Conservation (phyloP, 2,329 filamentous ascomycete species). For the Xylaria arbuscula region DNA sequence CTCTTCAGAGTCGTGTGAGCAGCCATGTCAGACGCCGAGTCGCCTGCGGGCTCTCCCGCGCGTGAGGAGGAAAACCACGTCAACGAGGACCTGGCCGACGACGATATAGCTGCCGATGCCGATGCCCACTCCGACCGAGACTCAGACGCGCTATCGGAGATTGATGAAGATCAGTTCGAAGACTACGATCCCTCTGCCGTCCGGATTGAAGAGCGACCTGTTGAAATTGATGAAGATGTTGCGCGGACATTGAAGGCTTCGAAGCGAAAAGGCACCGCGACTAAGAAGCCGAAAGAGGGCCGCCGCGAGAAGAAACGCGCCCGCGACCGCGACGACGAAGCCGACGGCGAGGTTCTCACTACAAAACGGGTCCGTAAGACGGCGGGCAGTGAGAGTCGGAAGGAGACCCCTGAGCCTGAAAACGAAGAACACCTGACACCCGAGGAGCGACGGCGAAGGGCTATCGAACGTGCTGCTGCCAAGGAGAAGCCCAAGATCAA, state of each 20-base stretch:
- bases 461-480: slow-evolving; percentile 88
- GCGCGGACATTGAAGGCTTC: slow-evolving; percentile 71
- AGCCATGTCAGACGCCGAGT: slow-evolving; percentile 60
- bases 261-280: slow-evolving; percentile 72
- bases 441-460: slow-evolving; percentile 84
- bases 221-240: slow-evolving; percentile 75
- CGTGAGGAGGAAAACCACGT: slow-evolving; percentile 39
- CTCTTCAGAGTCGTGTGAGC: neutral
- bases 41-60: slow-evolving; percentile 54
- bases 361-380: slow-evolving; percentile 62
- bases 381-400: slow-evolving; percentile 53
- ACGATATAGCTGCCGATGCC: slow-evolving; percentile 55
- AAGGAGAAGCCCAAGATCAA: slow-evolving; percentile 83
- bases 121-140: slow-evolving; percentile 64
- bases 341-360: slow-evolving; percentile 57
- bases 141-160: slow-evolving; percentile 72
- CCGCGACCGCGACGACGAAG: slow-evolving; percentile 63
- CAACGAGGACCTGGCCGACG: slow-evolving; percentile 52
- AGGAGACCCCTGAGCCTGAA: slow-evolving; percentile 69
- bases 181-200: slow-evolving; percentile 75
- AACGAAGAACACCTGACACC: slow-evolving; percentile 84
- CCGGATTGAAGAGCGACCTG: slow-evolving; percentile 70
- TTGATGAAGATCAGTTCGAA: slow-evolving; percentile 76
- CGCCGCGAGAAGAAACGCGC: slow-evolving; percentile 74
- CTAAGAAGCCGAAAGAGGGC: slow-evolving; percentile 81